These are phyloP conservation scores for Globisporangium splendens DNA, from an alignment of 352 stramenopile species.

Conservation along the genomic window DNA sequence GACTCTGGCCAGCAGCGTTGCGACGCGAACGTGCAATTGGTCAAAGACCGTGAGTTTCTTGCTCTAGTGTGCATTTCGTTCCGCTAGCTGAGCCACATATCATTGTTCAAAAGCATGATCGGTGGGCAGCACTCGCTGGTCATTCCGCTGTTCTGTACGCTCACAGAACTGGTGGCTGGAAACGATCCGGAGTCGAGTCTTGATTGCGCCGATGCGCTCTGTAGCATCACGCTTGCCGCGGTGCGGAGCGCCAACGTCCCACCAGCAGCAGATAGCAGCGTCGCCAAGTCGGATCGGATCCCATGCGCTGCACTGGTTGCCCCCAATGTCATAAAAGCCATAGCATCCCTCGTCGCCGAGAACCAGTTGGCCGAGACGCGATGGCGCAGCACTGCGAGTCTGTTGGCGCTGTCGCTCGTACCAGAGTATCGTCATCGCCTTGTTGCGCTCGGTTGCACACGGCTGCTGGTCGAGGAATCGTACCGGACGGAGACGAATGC, in stretches of 20 bases:
- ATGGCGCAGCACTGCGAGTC: conserved; percentile 54
- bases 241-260: conserved; percentile 1
- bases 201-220: conserved; percentile 62
- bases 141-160: conserved; percentile 45
- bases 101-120: conserved; percentile 25
- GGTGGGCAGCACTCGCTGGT: conserved; percentile 10
- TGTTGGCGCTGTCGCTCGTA: conserved; percentile 52
- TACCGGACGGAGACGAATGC: conserved; percentile 18
- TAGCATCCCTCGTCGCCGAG: conserved; percentile 33
- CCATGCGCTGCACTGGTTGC: conserved; percentile 25
- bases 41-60: conserved; percentile 31
- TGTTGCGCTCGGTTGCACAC: conserved; percentile 44
- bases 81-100: conserved; percentile 49
- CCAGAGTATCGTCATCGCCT: conserved; percentile 36
- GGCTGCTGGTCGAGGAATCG: conserved; percentile 44
- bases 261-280: neutral
- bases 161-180: conserved; percentile 23
- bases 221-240: conserved; percentile 42
- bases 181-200: conserved; percentile 41
- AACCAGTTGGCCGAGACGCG: conserved; percentile 44
- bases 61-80: conserved; percentile 54
- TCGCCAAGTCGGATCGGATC: neutral
- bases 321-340: conserved; percentile 27
- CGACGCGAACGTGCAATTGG: neutral
- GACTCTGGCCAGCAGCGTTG: neutral